Evolutionary conservation across 225 moss, liverwort and hornwort species (phyloP).

Genomic region (Marchantia polymorpha): DNA sequence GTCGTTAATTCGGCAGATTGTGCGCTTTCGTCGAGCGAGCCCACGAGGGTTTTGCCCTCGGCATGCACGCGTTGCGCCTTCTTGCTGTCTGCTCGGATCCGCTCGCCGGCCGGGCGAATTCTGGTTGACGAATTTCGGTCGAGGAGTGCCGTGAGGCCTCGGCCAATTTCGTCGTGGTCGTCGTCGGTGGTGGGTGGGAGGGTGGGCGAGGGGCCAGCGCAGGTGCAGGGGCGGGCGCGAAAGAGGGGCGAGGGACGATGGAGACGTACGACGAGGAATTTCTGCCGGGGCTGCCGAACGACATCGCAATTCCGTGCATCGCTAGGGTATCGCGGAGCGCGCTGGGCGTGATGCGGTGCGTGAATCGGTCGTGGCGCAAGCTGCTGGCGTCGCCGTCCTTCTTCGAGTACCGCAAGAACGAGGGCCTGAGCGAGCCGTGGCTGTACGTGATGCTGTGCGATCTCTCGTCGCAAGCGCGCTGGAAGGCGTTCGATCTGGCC

Average conservation of each 20-base stretch:
- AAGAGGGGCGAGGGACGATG: neutral
- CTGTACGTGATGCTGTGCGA: conserved; percentile 40
- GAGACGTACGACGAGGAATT: conserved; percentile 18
- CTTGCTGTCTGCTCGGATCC: neutral
- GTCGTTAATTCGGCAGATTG: too few relatives aligned
- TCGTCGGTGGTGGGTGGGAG: neutral
- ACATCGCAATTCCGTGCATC: conserved; percentile 35
- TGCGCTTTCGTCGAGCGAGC: too few relatives aligned
- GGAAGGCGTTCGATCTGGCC: conserved; percentile 35
- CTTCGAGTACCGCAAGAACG: conserved; percentile 25
- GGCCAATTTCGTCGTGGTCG: neutral
- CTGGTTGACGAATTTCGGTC: neutral
- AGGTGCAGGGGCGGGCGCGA: neutral
- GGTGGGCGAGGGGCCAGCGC: neutral
- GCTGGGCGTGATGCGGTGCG: conserved; percentile 32
- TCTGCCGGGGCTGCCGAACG: conserved; percentile 32
- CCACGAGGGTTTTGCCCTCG: too few relatives aligned
- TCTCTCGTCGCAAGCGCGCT: conserved; percentile 22
- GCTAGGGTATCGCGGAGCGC: conserved; percentile 37
- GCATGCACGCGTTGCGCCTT: neutral
- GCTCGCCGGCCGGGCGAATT: neutral
- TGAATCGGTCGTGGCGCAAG: conserved; percentile 37
- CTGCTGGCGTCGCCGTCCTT: conserved; percentile 28
- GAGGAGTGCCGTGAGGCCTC: neutral
- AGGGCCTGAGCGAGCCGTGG: conserved; percentile 37